These are phyloP conservation scores for Thermochaetoides thermophila DNA, from an alignment of 495 filamentous ascomycete species.

Conservation along the genomic window DNA sequence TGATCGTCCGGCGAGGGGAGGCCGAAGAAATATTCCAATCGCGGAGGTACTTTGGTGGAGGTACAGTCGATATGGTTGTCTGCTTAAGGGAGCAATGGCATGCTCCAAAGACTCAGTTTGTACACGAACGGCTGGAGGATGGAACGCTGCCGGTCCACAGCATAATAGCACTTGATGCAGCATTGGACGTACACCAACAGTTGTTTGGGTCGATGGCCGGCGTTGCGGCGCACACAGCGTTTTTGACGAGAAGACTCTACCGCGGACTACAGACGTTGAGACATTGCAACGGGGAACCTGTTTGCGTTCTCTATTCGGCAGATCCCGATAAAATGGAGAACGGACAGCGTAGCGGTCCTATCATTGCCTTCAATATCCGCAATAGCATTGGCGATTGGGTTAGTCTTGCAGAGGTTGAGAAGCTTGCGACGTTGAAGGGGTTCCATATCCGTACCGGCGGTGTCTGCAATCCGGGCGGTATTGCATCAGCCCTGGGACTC, in stretches of 20 bases:
- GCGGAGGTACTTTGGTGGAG: constrained; percentile 82
- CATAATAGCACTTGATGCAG: constrained; percentile 65
- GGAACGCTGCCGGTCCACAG: constrained; percentile 81
- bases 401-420: constrained; percentile 71
- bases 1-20: constrained; percentile 68
- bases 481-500: constrained; percentile 51
- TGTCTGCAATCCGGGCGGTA: constrained; percentile 82
- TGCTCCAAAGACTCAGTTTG: constrained; percentile 50
- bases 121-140: constrained; percentile 77
- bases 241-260: constrained; percentile 45
- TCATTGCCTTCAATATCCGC: constrained; percentile 69
- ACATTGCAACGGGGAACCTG: constrained; percentile 51
- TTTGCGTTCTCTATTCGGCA: constrained; percentile 52
- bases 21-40: constrained; percentile 45
- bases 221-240: constrained; percentile 60
- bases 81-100: constrained; percentile 54
- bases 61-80: constrained; percentile 72
- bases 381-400: constrained; percentile 56
- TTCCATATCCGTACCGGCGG: constrained; percentile 78
- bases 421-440: constrained; percentile 58
- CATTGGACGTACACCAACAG: constrained; percentile 50
- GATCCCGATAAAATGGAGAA: constrained; percentile 10
- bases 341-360: constrained; percentile 45
- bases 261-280: constrained; percentile 40
- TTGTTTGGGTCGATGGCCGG: constrained; percentile 56